Percentiles rank a stretch among this genome's conserved stretches.
Evolutionary conservation across 192 early-diverging fungal genomes (phyloP).

Genomic region (Coemansia sp.): DNA sequence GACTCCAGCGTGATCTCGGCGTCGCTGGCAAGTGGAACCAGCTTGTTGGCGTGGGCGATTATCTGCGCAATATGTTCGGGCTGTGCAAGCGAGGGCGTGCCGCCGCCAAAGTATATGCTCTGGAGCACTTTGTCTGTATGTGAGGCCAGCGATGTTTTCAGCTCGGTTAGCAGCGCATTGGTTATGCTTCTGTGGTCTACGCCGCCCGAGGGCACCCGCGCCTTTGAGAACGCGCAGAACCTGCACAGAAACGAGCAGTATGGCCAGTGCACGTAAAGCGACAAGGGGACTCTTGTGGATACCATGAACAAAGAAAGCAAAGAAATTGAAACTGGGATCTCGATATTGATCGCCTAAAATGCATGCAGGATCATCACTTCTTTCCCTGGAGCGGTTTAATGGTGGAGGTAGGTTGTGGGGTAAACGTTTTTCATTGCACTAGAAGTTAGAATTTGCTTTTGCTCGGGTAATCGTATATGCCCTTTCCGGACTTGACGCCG

Average conservation of each 20-base stretch:
- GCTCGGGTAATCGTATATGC: constrained; percentile 80
- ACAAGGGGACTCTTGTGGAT: constrained; percentile 21
- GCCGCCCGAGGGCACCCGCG: constrained; percentile 21
- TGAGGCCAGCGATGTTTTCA: constrained; percentile 19
- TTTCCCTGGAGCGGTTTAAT: too few relatives aligned
- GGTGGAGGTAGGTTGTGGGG: too few relatives aligned
- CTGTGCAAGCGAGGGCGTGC: constrained; percentile 58
- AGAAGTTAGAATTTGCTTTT: constrained; percentile 12
- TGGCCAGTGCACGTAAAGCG: constrained; percentile 62
- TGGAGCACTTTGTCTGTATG: constrained; percentile 20
- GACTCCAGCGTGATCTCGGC: constrained; percentile 58
- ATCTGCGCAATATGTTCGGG: constrained; percentile 27
- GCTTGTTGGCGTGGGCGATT: constrained; percentile 20
- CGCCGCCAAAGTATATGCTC: constrained; percentile 60
- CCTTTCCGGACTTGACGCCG: constrained; percentile 87
- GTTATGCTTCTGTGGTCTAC: constrained; percentile 27
- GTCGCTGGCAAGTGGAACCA: constrained; percentile 25
- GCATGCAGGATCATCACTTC: too few relatives aligned
- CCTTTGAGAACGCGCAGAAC: constrained; percentile 58
- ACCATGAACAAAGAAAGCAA: background rate
- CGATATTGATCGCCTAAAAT: too few relatives aligned
- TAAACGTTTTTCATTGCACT: too few relatives aligned
- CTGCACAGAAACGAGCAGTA: constrained; percentile 58
- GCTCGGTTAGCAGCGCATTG: constrained; percentile 28
- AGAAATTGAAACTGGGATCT: too few relatives aligned